These are phyloP conservation scores for Termitomyces sp. DNA, from an alignment of 768 basidiomycete genomes.

Conservation along the genomic window DNA sequence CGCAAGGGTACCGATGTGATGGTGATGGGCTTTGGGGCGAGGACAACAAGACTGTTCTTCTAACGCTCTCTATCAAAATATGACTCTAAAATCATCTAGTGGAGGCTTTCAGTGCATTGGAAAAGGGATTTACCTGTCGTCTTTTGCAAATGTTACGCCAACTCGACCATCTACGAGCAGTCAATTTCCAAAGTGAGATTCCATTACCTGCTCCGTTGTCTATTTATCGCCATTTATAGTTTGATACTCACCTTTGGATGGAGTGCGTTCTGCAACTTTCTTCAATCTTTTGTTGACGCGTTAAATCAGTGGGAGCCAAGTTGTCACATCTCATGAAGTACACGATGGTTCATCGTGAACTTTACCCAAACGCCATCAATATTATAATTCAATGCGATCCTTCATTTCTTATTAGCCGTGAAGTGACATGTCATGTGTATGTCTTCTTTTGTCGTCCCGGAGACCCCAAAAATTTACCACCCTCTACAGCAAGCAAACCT, in stretches of 20 bases:
- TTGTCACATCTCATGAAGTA: slow-evolving; percentile 44
- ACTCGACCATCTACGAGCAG: background rate
- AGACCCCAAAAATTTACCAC: background rate
- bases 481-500: slow-evolving; percentile 23
- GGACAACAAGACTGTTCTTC: background rate
- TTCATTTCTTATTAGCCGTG: slow-evolving; percentile 29
- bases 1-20: too few species aligned
- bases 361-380: slow-evolving; percentile 39
- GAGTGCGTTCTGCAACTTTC: slow-evolving; percentile 28
- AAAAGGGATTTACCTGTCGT: slow-evolving; percentile 5
- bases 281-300: slow-evolving; percentile 2
- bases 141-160: background rate
- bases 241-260: slow-evolving; percentile 41
- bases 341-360: slow-evolving; percentile 29
- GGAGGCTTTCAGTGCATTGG: slow-evolving; percentile 7
- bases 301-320: slow-evolving; percentile 37
- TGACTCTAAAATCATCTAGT: background rate
- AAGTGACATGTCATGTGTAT: slow-evolving; percentile 24
- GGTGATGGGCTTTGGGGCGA: background rate
- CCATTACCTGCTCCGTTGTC: background rate
- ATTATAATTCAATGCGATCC: slow-evolving; percentile 33
- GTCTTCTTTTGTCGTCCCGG: slow-evolving; percentile 8
- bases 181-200: slow-evolving; percentile 3
- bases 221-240: slow-evolving; percentile 15
- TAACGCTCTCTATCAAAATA: background rate